Conservation (phyloP, 306 rosid genomes). For the Ormosia emarginata region DNA sequence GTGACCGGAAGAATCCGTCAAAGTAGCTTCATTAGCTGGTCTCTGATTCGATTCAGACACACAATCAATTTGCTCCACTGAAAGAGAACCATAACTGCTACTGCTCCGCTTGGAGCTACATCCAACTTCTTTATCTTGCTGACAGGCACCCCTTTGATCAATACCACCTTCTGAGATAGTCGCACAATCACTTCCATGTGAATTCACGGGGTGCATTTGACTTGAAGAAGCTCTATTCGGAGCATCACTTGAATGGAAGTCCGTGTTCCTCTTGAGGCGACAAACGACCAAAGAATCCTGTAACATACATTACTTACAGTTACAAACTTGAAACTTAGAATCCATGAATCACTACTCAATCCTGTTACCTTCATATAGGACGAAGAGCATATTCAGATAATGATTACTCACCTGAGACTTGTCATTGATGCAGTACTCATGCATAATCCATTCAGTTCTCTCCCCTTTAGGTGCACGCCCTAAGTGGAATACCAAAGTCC, state of each 20-base stretch:
- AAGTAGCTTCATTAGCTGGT: constrained; percentile 33
- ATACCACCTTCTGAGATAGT: constrained; percentile 39
- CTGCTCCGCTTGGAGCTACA: constrained; percentile 43
- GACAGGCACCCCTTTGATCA: constrained; percentile 26
- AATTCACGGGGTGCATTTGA: constrained; percentile 28
- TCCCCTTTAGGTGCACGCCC: constrained; percentile 98
- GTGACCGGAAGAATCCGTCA: constrained; percentile 37
- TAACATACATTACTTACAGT: not conserved
- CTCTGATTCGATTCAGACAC: constrained; percentile 53
- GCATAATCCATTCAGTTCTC: constrained; percentile 97
- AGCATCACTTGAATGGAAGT: constrained; percentile 48
- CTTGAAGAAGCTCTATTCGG: constrained; percentile 53
- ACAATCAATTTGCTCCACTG: constrained; percentile 65
- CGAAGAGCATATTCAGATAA: not conserved
- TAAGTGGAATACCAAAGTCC: constrained; percentile 86
- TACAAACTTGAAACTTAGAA: not conserved
- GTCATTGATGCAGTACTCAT: constrained; percentile 71
- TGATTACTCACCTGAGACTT: constrained; percentile 63
- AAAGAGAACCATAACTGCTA: constrained; percentile 66
- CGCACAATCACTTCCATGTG: constrained; percentile 44
- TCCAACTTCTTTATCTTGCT: constrained; percentile 58
- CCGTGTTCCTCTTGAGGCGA: constrained; percentile 77
- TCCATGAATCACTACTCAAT: not conserved
- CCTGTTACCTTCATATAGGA: not conserved
- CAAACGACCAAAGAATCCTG: constrained; percentile 88